These are phyloP conservation scores for Gossypium sturtianum DNA, from an alignment of 345 rosid genomes.

Conservation along the genomic window DNA sequence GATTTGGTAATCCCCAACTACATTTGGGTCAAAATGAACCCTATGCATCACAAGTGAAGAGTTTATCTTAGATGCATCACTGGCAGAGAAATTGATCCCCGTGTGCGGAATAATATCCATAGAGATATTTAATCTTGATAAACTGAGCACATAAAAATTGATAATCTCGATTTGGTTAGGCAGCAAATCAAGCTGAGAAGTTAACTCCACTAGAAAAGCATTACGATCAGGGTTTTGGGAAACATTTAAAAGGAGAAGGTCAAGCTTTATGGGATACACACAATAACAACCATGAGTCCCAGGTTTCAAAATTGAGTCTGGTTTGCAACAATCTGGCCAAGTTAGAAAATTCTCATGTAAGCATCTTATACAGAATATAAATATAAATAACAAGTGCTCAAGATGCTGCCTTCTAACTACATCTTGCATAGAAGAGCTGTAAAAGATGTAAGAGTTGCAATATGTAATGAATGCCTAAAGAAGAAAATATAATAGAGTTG, in stretches of 20 bases:
- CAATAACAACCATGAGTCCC: conserved; percentile 75
- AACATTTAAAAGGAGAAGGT: conserved; percentile 83
- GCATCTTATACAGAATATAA: background rate
- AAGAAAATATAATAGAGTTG: background rate
- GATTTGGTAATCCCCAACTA: conserved; percentile 81
- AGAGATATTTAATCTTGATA: conserved; percentile 77
- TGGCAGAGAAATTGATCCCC: conserved; percentile 71
- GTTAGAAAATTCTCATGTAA: conserved; percentile 19
- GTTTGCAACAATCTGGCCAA: conserved; percentile 78
- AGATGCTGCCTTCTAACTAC: background rate
- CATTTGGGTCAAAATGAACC: conserved; percentile 55
- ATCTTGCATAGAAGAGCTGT: background rate
- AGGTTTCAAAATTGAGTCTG: conserved; percentile 65
- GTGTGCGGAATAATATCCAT: conserved; percentile 88
- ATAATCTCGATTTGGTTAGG: conserved; percentile 78
- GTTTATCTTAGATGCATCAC: conserved; percentile 69
- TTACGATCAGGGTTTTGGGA: conserved; percentile 74
- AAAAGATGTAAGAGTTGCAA: background rate
- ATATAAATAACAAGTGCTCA: background rate
- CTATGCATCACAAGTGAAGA: conserved; percentile 61
- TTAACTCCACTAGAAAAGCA: conserved; percentile 58
- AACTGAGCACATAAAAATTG: conserved; percentile 65
- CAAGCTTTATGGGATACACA: conserved; percentile 96
- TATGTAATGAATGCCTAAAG: background rate
- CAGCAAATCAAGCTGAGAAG: conserved; percentile 71